A percentile compares a stretch with the other conserved stretches of the same genome.
Evolutionary conservation across 352 stramenopile species (phyloP).

Genomic region (Plasmopara muralis): DNA sequence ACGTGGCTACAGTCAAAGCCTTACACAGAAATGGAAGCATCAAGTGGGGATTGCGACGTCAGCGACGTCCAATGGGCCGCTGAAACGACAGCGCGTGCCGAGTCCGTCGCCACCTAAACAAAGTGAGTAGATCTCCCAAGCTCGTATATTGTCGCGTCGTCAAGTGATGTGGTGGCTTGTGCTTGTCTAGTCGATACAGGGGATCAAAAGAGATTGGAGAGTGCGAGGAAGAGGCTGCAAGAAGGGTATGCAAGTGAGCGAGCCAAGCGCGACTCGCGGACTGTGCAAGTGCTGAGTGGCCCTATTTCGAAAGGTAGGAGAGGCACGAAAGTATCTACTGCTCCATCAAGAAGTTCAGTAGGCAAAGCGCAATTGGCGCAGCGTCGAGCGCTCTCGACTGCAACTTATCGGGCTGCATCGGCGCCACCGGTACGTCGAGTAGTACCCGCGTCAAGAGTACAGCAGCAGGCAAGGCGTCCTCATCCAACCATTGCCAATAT

Average conservation of each 20-base stretch:
- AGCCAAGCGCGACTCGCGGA: conserved; percentile 63
- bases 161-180: conserved; percentile 1
- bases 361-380: conserved; percentile 31
- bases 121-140: conserved; percentile 11
- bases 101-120: conserved; percentile 25
- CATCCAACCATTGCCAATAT: conserved; percentile 18
- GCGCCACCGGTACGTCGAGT: conserved; percentile 25
- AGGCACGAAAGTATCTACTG: conserved; percentile 59
- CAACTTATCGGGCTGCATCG: conserved; percentile 18
- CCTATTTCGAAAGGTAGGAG: conserved; percentile 47
- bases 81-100: conserved; percentile 10
- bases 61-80: conserved; percentile 7
- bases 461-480: conserved; percentile 16
- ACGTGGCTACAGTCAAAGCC: conserved; percentile 65
- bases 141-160: neutral
- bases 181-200: conserved; percentile 11
- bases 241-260: conserved; percentile 66
- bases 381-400: conserved; percentile 22
- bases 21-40: conserved; percentile 80
- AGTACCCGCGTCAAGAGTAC: conserved; percentile 15
- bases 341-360: conserved; percentile 48
- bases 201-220: conserved; percentile 52
- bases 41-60: conserved; percentile 44
- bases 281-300: conserved; percentile 60
- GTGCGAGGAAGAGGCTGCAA: conserved; percentile 64